Evolutionary conservation across 306 rosid genomes (phyloP), one percentile per base, ranked within the genome.

Genomic region (Canavalia ensiformis): DNA sequence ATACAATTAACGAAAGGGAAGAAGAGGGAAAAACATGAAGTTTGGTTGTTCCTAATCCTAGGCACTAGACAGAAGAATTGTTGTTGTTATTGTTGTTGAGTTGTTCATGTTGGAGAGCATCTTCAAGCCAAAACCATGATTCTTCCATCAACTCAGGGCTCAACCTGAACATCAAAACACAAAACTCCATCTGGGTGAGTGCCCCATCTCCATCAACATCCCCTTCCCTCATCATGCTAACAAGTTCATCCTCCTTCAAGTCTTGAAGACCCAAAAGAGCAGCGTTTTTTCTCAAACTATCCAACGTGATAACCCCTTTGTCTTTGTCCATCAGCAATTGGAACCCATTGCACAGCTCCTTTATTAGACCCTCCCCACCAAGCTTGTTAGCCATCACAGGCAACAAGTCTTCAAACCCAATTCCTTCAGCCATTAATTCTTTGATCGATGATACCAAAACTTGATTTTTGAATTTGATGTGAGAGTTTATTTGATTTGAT

Each of bases 91-190:
- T 45, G n/a, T 9, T 69, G 63, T 41, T 29, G 34, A 50, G 31
- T 39, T 82, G 44, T 64, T 89, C 87, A 8, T 66, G 50, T 37
- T 90, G 86, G 35, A 93, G 42, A 31, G 90, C 92, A 4, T 90
- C 76, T 55, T 91, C 86, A 72, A 95, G 97, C 90, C 78, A 95
- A 81, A 77, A 54, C 90, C 89, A 88, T 1, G 96, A 93, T 0
- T 87, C 89, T 3, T 89, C 80, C 97, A 95, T 95, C 87, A 95
- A 81, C 5, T 90, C 82, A 3, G 98, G 98, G 74, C 97, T 93
- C 74, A 95, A 68, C 82, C 99, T 91, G 84, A 95, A 95, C 99
- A 95, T 95, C 88, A 95, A 82, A 58, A 95, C 99, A 31, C 99
- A 95, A 52, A 93, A 95, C 67, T 95, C 98, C 98, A 93, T 95